Evolutionary conservation across 2,329 filamentous ascomycete genomes (phyloP).

Genomic region (Trichocomaceae sp.): DNA sequence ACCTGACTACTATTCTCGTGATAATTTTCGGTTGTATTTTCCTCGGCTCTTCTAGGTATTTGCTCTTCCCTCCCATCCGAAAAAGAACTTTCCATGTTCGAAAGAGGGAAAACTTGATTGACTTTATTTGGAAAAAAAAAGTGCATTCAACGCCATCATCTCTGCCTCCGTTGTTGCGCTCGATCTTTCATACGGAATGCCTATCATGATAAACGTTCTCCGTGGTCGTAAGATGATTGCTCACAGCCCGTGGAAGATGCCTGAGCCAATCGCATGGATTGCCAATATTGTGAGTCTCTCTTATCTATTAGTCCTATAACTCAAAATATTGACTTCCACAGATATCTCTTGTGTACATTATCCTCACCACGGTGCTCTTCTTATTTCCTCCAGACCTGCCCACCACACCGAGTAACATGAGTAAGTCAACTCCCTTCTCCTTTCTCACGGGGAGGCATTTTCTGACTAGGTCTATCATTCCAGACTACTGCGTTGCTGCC

Average conservation of each 20-base stretch:
- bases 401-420: slow-evolving; percentile 63
- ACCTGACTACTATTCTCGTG: slow-evolving; percentile 54
- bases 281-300: slow-evolving; percentile 46
- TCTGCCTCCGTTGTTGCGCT: slow-evolving; percentile 66
- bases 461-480: background rate
- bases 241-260: slow-evolving; percentile 52
- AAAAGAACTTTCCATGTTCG: background rate
- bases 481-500: slow-evolving; percentile 44
- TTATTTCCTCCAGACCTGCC: slow-evolving; percentile 64
- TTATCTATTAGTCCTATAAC: background rate
- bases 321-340: slow-evolving; percentile 29
- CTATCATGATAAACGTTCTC: slow-evolving; percentile 61
- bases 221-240: slow-evolving; percentile 61
- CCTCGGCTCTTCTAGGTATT: slow-evolving; percentile 50
- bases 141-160: slow-evolving; percentile 66
- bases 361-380: slow-evolving; percentile 68
- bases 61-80: background rate
- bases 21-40: slow-evolving; percentile 65
- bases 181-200: slow-evolving; percentile 67
- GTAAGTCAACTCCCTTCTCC: slow-evolving; percentile 31
- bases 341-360: slow-evolving; percentile 55
- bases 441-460: background rate
- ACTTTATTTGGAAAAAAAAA: slow-evolving; percentile 18
- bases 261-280: slow-evolving; percentile 51
- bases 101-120: background rate